Evolutionary conservation across 257 asterid genomes (phyloP).

Genomic region (Capsicum baccatum): DNA sequence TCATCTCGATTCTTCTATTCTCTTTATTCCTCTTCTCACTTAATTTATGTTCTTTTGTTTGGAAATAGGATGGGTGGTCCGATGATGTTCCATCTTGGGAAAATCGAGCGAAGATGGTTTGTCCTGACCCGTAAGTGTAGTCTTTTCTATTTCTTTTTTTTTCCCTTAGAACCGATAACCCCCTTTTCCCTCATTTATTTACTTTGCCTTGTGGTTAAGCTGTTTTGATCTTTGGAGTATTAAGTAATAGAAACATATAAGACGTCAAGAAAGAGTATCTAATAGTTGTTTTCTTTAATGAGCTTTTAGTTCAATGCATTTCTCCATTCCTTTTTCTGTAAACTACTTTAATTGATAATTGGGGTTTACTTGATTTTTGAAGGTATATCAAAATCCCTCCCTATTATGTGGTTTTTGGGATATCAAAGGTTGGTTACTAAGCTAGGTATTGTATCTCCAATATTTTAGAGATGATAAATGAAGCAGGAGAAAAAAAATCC

Average conservation of each 20-base stretch:
- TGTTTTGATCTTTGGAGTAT: neutral
- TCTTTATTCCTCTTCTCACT: neutral
- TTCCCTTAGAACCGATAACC: neutral
- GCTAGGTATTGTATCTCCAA: too few species aligned
- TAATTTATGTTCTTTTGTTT: constrained; percentile 28
- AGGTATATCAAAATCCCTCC: too few species aligned
- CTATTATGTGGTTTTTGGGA: too few species aligned
- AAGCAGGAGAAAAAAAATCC: constrained; percentile 44
- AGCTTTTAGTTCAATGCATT: too few species aligned
- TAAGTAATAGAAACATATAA: neutral
- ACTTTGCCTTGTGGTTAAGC: neutral
- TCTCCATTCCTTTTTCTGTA: too few species aligned
- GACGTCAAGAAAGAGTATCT: too few species aligned
- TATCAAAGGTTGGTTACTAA: too few species aligned
- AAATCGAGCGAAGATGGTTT: constrained; percentile 48
- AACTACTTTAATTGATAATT: too few species aligned
- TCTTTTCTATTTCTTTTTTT: neutral
- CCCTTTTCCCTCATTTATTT: neutral
- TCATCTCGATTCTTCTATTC: constrained; percentile 22
- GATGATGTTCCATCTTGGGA: constrained; percentile 49
- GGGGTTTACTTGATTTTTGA: too few species aligned
- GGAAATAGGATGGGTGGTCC: constrained; percentile 53
- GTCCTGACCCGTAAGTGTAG: constrained; percentile 49
- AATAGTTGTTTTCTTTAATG: too few species aligned
- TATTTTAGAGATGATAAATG: too few species aligned